phyloP scores from a whole-genome alignment of 352 stramenopile species.

The Phytopythium montanum region DNA sequence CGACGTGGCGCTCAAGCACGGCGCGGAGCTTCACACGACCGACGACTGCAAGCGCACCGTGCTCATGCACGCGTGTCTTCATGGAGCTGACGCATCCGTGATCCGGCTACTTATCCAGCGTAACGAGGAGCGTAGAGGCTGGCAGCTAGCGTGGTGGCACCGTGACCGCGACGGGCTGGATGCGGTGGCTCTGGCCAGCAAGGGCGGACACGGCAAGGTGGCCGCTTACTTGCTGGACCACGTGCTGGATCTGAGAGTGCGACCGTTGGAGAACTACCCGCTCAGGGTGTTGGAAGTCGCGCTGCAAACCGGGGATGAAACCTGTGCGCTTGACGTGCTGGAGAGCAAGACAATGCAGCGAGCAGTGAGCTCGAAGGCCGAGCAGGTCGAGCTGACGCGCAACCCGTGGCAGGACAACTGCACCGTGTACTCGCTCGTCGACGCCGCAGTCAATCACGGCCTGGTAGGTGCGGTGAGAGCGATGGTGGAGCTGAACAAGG shows the following conservation, averaged over 20 bases:
- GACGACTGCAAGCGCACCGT: conserved; percentile 4
- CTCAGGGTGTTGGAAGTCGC: conserved; percentile 16
- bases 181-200: conserved; percentile 15
- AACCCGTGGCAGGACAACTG: conserved; percentile 16
- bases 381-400: conserved; percentile 11
- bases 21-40: conserved; percentile 6
- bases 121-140: conserved; percentile 6
- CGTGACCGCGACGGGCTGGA: conserved; percentile 8
- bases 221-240: conserved; percentile 11
- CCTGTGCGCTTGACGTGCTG: conserved; percentile 14
- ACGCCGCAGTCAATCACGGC: conserved; percentile 10
- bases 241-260: conserved; percentile 4
- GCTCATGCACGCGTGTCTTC: conserved; percentile 12
- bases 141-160: conserved; percentile 13
- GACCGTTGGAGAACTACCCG: conserved; percentile 13
- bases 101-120: conserved; percentile 4
- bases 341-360: conserved; percentile 11
- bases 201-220: conserved; percentile 4
- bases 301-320: conserved; percentile 8
- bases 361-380: conserved; percentile 14
- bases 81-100: conserved; percentile 4
- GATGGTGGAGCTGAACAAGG: conserved; percentile 15
- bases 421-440: conserved; percentile 23
- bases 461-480: conserved; percentile 10
- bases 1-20: conserved; percentile 5